These are phyloP conservation scores for Leccinum ponderosum DNA, from an alignment of 1,284 basidiomycete species.

Conservation along the genomic window DNA sequence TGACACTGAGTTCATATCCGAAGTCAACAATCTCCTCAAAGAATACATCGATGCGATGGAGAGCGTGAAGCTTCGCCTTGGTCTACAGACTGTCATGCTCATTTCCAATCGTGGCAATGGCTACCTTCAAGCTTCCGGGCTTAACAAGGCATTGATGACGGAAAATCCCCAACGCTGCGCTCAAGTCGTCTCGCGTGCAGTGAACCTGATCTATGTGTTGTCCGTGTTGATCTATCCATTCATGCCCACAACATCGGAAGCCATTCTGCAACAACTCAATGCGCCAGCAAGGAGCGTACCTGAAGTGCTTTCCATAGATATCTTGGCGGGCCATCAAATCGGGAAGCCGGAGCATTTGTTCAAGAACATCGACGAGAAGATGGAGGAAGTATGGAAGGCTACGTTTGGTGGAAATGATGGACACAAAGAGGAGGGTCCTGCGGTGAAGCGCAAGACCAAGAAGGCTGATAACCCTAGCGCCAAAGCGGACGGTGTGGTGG, in stretches of 20 bases:
- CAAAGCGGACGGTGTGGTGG: conserved; percentile 11
- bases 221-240: conserved; percentile 90
- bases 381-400: conserved; percentile 80
- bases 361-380: conserved; percentile 91
- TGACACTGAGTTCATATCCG: conserved; percentile 79
- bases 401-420: conserved; percentile 74
- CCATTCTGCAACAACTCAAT: conserved; percentile 88
- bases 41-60: conserved; percentile 92
- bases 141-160: conserved; percentile 89
- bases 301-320: conserved; percentile 69
- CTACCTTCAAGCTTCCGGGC: conserved; percentile 89
- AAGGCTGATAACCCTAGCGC: conserved; percentile 33
- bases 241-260: conserved; percentile 90
- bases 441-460: conserved; percentile 58
- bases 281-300: conserved; percentile 84
- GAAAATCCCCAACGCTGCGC: conserved; percentile 85
- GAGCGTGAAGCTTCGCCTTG: conserved; percentile 85
- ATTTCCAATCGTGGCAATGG: conserved; percentile 92
- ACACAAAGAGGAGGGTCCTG: conserved; percentile 42
- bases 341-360: conserved; percentile 91
- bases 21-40: conserved; percentile 79
- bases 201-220: conserved; percentile 94
- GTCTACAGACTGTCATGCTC: conserved; percentile 87
- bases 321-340: conserved; percentile 85
- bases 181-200: conserved; percentile 85